Evolutionary conservation across 306 rosid species (phyloP).

Genomic region (Geum urbanum): DNA sequence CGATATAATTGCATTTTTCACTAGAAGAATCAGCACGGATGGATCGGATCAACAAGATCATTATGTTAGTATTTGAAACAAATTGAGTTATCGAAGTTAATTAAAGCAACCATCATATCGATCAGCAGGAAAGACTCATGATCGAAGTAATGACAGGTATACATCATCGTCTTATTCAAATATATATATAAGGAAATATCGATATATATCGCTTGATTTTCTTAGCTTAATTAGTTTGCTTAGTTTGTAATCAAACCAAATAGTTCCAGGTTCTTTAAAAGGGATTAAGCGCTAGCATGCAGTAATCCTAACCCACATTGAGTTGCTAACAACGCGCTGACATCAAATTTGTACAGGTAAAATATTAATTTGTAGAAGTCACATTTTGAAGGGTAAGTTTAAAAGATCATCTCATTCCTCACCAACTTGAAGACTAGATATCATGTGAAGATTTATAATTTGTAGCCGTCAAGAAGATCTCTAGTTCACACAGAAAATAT

Average conservation of each 20-base stretch:
- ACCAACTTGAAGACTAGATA: neutral
- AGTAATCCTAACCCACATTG: too few relatives aligned
- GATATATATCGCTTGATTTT: too few relatives aligned
- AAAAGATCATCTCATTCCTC: neutral
- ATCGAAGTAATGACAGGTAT: neutral
- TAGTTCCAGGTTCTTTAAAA: too few relatives aligned
- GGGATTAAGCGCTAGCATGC: too few relatives aligned
- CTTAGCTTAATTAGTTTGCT: too few relatives aligned
- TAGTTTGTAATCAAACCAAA: too few relatives aligned
- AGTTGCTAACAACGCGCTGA: too few relatives aligned
- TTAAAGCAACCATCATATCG: neutral
- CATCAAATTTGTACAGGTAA: neutral
- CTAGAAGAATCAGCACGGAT: neutral
- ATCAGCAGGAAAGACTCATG: constrained; percentile 1
- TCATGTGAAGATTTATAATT: too few relatives aligned
- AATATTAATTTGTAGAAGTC: neutral
- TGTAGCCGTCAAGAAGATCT: neutral
- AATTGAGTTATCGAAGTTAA: neutral
- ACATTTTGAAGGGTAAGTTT: neutral
- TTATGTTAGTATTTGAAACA: neutral
- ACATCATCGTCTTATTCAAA: neutral
- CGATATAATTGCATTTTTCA: neutral
- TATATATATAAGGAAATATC: too few relatives aligned
- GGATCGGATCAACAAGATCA: neutral
- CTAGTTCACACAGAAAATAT: neutral